A percentile compares a stretch with the other conserved stretches of the same genome.
Conservation (phyloP, 2,329 filamentous ascomycete genomes). For the Venturia asperata region DNA sequence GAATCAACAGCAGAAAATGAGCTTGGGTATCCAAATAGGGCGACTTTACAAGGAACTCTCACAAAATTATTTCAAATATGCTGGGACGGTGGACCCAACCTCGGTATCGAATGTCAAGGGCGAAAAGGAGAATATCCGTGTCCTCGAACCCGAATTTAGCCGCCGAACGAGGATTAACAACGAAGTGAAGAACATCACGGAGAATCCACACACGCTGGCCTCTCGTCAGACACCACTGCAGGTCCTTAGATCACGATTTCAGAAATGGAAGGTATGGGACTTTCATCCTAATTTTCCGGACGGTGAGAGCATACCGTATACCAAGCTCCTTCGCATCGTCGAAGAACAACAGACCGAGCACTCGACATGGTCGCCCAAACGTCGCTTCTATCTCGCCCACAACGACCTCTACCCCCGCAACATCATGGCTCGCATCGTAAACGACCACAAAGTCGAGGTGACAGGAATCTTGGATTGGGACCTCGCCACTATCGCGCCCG, state of each 20-base stretch:
- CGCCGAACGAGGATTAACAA: too few species aligned
- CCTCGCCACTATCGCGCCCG: conserved; percentile 22
- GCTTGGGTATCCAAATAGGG: not conserved
- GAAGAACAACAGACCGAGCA: not conserved
- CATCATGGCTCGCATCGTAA: conserved; percentile 22
- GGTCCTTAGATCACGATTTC: not conserved
- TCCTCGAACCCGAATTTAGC: too few species aligned
- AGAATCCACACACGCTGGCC: not conserved
- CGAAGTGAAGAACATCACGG: not conserved
- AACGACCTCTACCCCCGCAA: conserved; percentile 23
- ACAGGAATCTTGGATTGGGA: conserved; percentile 27
- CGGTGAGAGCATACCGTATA: not conserved
- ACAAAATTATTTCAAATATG: not conserved
- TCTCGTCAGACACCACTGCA: not conserved
- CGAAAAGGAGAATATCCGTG: too few species aligned
- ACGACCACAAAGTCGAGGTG: conserved; percentile 21
- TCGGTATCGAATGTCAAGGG: too few species aligned
- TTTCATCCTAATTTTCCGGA: not conserved
- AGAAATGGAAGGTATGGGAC: not conserved
- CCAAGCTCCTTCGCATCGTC: not conserved
- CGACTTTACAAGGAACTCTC: not conserved
- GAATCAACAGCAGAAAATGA: not conserved
- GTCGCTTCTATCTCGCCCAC: conserved; percentile 15
- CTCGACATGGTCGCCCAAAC: not conserved
- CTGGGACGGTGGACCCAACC: too few species aligned